These are phyloP conservation scores for Hygrophila difformis DNA, from an alignment of 257 asterid species.

Conservation along the genomic window DNA sequence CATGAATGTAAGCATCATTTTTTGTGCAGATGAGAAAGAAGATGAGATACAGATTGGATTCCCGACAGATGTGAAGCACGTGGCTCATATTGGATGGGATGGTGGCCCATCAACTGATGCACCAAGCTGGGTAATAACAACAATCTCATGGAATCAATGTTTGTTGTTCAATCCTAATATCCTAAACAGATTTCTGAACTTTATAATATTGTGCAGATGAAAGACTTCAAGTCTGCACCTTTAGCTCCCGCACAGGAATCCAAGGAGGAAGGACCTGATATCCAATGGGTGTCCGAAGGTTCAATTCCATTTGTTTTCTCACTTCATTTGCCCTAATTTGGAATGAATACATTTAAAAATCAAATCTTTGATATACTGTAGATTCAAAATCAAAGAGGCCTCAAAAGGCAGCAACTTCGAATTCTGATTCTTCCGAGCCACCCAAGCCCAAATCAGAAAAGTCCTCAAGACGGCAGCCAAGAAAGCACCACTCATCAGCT, in stretches of 20 bases:
- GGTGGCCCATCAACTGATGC: slow-evolving; percentile 10
- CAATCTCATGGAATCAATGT: neutral
- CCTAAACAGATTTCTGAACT: no score
- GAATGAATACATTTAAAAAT: neutral
- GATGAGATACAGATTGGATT: slow-evolving; percentile 72
- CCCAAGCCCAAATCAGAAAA: neutral
- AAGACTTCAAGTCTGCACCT: slow-evolving; percentile 9
- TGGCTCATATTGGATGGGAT: slow-evolving; percentile 76
- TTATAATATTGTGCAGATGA: neutral
- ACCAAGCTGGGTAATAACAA: slow-evolving; percentile 2
- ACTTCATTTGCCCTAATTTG: neutral
- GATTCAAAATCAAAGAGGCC: no score
- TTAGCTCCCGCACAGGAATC: neutral
- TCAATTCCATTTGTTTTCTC: neutral
- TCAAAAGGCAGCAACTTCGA: no score
- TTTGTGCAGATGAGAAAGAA: slow-evolving; percentile 55
- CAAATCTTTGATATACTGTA: no score
- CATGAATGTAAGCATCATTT: no score
- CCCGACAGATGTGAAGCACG: slow-evolving; percentile 99
- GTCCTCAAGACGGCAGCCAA: neutral
- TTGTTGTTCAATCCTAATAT: neutral
- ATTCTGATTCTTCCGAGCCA: no score
- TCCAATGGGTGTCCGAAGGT: slow-evolving; percentile 9
- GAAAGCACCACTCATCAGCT: neutral
- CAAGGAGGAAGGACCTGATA: neutral